Percentiles rank a stretch among this genome's conserved stretches.
Conservation (phyloP, 2,329 filamentous ascomycete species). For the Phaeosphaeriaceae sp. region DNA sequence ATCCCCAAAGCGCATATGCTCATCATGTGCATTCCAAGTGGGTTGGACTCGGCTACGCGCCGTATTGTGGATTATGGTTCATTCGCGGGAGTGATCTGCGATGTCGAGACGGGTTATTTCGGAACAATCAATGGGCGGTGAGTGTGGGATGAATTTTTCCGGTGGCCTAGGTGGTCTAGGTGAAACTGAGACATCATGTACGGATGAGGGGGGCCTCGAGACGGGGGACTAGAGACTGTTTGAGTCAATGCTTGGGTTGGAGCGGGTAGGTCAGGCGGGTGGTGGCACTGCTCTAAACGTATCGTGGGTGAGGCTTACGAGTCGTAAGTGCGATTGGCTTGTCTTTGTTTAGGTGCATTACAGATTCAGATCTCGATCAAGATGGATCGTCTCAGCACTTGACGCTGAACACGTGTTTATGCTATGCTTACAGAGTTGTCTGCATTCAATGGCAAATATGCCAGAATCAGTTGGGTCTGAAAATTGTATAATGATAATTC, state of each 20-base stretch:
- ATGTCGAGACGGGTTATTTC: not conserved
- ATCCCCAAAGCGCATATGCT: not conserved
- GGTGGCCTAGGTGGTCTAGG: not conserved
- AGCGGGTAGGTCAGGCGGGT: not conserved
- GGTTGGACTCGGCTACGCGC: too few species aligned
- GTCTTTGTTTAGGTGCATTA: not conserved
- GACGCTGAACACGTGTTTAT: not conserved
- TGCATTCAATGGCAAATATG: not conserved
- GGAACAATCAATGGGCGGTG: constrained; percentile 4
- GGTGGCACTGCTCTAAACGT: too few species aligned
- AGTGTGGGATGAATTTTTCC: constrained; percentile 4
- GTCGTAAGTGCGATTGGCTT: too few species aligned
- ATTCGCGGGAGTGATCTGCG: not conserved
- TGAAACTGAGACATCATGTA: not conserved
- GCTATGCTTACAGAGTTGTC: not conserved
- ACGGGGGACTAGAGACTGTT: not conserved
- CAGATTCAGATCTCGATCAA: not conserved
- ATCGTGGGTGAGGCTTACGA: too few species aligned
- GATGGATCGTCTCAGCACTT: not conserved
- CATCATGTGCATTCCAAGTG: not conserved
- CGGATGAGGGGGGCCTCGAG: not conserved
- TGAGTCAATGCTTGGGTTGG: not conserved
- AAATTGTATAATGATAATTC: constrained; percentile 4
- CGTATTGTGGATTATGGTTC: too few species aligned
- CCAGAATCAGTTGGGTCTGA: not conserved